Base-by-base conservation (phyloP, 805 yeast species). In the Schwanniomyces sp. region DNA sequence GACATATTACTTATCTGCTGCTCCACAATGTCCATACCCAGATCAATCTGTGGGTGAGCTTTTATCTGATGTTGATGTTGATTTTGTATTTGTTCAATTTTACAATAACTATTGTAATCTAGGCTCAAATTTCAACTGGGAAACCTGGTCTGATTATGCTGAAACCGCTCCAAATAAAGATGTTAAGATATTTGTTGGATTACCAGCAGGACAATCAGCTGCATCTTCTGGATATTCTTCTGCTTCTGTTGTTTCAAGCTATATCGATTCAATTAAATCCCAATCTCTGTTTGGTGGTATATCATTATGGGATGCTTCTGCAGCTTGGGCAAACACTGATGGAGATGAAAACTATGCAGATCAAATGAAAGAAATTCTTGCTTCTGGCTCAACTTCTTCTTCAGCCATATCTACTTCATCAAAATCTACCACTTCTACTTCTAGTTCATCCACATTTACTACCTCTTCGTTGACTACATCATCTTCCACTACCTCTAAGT, bases 21-120 rank as follows among this genome's bases (percentile, higher is more conserved):
- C 96, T 51, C 97, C 96, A 14, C 96, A 90, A 70, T 91, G 97
- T 71, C 85, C 82, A 18, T 86, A 84, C 63, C 96, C 96, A 11
- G 96, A 91, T 70, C 85, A 50, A 9, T 57, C 62, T 16, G 57
- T 62, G 14, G 64, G 67, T 17, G 57, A 55, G 17, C 48, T 62
- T 14, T 55, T 67, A 44, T 48, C 50, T 81, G 44, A 78, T 66
- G 82, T 88, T 7, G 72, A 79, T 30, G 72, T 90, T 53, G 96
- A 91, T 67, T 88, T 83, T 64, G 88, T 89, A 4, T 89, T 88
- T 62, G 77, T 91, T 53, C 96, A 89, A 69, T 91, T 90, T 70
- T 90, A 90, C 78, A 90, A 91, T 79, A 91, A 91, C 70, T 78
- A 85, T 62, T 88, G 96, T 66, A 69, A 78, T 41, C 72, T 84